Percentiles rank a stretch among this genome's conserved stretches.
These are phyloP conservation scores for Alternaria burnsii DNA, from an alignment of 2,329 filamentous ascomycete species.

Conservation along the genomic window DNA sequence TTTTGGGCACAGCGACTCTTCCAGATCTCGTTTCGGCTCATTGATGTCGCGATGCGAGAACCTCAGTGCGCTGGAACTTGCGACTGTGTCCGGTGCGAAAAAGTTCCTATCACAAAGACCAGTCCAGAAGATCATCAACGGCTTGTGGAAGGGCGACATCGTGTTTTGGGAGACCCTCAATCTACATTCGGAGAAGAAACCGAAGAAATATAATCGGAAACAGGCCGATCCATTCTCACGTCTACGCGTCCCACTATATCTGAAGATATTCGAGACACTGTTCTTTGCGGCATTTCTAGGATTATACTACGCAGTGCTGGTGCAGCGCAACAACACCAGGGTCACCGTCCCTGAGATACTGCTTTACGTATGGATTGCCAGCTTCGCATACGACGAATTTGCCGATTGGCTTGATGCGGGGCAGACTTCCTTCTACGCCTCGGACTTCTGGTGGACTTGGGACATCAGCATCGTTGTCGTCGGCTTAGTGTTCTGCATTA, in stretches of 20 bases:
- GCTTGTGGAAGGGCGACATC: conserved; percentile 83
- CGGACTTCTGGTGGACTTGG: conserved; percentile 48
- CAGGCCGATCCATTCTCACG: conserved; percentile 64
- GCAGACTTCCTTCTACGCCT: conserved; percentile 69
- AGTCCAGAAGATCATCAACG: conserved; percentile 83
- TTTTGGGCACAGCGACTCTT: conserved; percentile 34
- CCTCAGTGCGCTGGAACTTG: conserved; percentile 87
- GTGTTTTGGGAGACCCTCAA: conserved; percentile 86
- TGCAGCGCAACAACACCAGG: conserved; percentile 71
- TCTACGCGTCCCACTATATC: conserved; percentile 80
- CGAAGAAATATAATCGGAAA: conserved; percentile 74
- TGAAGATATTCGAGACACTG: conserved; percentile 82
- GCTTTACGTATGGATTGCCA: conserved; percentile 85
- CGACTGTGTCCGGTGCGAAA: conserved; percentile 81
- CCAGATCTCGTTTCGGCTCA: conserved; percentile 61
- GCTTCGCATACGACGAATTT: conserved; percentile 84
- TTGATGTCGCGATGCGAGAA: conserved; percentile 77
- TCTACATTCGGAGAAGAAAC: conserved; percentile 75
- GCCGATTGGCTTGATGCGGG: conserved; percentile 81
- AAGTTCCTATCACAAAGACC: conserved; percentile 82
- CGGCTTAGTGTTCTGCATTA: conserved; percentile 73
- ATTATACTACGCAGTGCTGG: conserved; percentile 86
- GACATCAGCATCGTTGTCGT: conserved; percentile 71
- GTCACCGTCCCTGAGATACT: conserved; percentile 75
- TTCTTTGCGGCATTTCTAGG: conserved; percentile 81